These are phyloP conservation scores for Candida rishiriensis DNA, from an alignment of 805 yeast species.

Conservation along the genomic window DNA sequence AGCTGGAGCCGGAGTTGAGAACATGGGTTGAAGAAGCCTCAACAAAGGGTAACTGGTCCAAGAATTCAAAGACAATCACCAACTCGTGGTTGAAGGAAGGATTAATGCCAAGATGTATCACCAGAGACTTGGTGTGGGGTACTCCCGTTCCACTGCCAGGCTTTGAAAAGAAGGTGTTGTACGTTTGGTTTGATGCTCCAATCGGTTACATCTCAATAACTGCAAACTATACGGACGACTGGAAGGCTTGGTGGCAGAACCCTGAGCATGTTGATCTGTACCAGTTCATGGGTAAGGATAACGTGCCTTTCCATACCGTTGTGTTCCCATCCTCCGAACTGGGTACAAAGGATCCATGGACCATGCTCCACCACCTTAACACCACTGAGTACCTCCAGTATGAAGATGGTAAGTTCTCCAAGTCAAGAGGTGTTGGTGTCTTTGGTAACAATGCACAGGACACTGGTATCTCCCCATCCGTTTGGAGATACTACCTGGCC, in stretches of 20 bases:
- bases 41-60: constrained; percentile 82
- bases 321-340: constrained; percentile 92
- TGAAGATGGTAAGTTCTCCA: constrained; percentile 97
- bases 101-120: constrained; percentile 88
- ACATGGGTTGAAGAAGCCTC: constrained; percentile 70
- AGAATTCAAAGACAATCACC: constrained; percentile 84
- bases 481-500: constrained; percentile 96
- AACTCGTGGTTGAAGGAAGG: constrained; percentile 94
- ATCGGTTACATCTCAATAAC: constrained; percentile 97
- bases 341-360: constrained; percentile 89
- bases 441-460: constrained; percentile 97
- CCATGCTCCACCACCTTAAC: constrained; percentile 81
- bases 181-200: constrained; percentile 99
- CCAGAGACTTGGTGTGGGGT: constrained; percentile 98
- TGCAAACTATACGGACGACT: constrained; percentile 76
- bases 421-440: constrained; percentile 96
- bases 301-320: constrained; percentile 97
- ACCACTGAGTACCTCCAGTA: constrained; percentile 97
- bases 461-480: constrained; percentile 85
- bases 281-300: constrained; percentile 99
- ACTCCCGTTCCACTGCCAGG: constrained; percentile 93
- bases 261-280: constrained; percentile 86
- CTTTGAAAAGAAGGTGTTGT: constrained; percentile 83
- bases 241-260: constrained; percentile 93
- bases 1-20: constrained; percentile 70